Conservation (phyloP, 768 basidiomycete genomes). For the Coprinopsis strossmayeri region DNA sequence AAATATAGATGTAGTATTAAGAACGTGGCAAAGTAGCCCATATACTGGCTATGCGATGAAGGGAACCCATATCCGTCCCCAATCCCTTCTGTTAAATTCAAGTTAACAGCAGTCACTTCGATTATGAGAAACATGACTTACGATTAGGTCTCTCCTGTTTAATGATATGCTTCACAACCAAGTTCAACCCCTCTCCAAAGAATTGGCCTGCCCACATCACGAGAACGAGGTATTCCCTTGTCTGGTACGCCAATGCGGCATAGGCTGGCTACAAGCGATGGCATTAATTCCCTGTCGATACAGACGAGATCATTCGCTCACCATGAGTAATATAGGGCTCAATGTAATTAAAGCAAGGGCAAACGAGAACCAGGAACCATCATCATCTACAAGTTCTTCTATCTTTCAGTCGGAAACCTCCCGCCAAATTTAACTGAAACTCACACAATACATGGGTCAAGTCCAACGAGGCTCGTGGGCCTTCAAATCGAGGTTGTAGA, state of each 20-base stretch:
- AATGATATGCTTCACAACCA: conserved; percentile 56
- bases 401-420: conserved; percentile 7
- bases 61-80: conserved; percentile 82
- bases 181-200: conserved; percentile 64
- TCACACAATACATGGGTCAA: conserved; percentile 64
- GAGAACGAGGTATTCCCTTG: conserved; percentile 73
- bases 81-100: conserved; percentile 34
- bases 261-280: conserved; percentile 59
- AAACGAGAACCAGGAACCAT: conserved; percentile 49
- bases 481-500: conserved; percentile 16
- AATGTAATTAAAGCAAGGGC: conserved; percentile 58
- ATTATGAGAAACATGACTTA: conserved; percentile 24
- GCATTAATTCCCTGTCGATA: not conserved
- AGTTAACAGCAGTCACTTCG: conserved; percentile 1
- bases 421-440: conserved; percentile 16
- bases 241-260: conserved; percentile 65
- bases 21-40: conserved; percentile 83
- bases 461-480: conserved; percentile 45
- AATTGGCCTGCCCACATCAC: conserved; percentile 83
- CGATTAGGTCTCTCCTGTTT: conserved; percentile 66
- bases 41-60: conserved; percentile 85
- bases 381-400: conserved; percentile 41
- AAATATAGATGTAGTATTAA: conserved; percentile 66
- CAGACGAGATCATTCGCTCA: conserved; percentile 19
- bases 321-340: conserved; percentile 70